Percentiles rank a stretch among this genome's conserved stretches.
phyloP scores from a whole-genome alignment of 2,329 filamentous ascomycete species.

The Metarhizium brunneum region DNA sequence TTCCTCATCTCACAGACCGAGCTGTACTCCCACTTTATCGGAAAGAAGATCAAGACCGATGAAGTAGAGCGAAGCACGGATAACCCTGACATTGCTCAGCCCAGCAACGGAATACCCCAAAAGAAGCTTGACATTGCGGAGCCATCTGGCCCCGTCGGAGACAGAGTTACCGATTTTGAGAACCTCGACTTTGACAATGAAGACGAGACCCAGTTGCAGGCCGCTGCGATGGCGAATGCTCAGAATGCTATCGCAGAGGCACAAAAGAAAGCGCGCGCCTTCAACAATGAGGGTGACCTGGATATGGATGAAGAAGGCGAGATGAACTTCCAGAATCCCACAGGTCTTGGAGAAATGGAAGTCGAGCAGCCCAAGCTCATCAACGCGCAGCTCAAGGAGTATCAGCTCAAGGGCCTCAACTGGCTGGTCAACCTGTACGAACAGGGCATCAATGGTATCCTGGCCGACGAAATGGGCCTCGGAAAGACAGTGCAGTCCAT shows the following conservation, averaged over 20 bases:
- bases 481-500: slow-evolving; percentile 99
- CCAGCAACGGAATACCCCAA: slow-evolving; percentile 31
- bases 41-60: slow-evolving; percentile 97
- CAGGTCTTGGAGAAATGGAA: slow-evolving; percentile 86
- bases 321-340: slow-evolving; percentile 99
- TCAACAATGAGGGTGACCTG: slow-evolving; percentile 61
- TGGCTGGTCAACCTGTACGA: slow-evolving; percentile 99
- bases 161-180: slow-evolving; percentile 87
- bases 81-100: slow-evolving; percentile 59
- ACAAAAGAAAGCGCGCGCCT: slow-evolving; percentile 83
- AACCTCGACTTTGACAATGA: slow-evolving; percentile 93
- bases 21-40: slow-evolving; percentile 97
- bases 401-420: slow-evolving; percentile 97
- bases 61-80: slow-evolving; percentile 88
- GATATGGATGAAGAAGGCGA: slow-evolving; percentile 85
- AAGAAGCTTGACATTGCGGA: slow-evolving; percentile 41
- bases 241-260: slow-evolving; percentile 93
- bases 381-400: slow-evolving; percentile 91
- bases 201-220: slow-evolving; percentile 71
- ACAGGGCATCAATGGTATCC: slow-evolving; percentile 97
- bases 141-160: slow-evolving; percentile 42
- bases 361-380: slow-evolving; percentile 92
- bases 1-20: slow-evolving; percentile 99
- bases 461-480: slow-evolving; percentile 98
- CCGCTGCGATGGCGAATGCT: slow-evolving; percentile 88